Conservation (phyloP, 768 basidiomycete species). For the Scleroderma bovista region DNA sequence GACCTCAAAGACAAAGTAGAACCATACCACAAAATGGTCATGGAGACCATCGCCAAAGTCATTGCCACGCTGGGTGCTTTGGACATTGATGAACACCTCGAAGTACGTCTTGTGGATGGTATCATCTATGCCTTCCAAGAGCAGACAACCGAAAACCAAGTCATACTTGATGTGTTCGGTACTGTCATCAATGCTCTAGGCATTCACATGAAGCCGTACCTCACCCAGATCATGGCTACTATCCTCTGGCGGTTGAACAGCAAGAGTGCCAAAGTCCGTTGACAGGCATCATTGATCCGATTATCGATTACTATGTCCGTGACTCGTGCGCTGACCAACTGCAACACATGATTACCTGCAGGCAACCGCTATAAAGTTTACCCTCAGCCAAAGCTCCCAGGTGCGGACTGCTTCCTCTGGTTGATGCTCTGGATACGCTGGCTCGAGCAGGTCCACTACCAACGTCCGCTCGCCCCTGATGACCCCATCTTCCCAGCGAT, state of each 20-base stretch:
- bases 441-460: too few relatives aligned
- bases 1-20: conserved; percentile 57
- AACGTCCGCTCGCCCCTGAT: too few relatives aligned
- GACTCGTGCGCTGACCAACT: too few relatives aligned
- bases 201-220: conserved; percentile 95
- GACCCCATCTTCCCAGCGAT: too few relatives aligned
- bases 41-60: conserved; percentile 99
- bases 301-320: too few relatives aligned
- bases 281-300: too few relatives aligned
- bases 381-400: too few relatives aligned
- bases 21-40: conserved; percentile 97
- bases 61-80: conserved; percentile 91
- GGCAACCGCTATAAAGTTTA: too few relatives aligned
- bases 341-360: too few relatives aligned
- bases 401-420: too few relatives aligned
- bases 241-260: conserved; percentile 99
- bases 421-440: too few relatives aligned
- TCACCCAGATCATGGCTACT: conserved; percentile 97
- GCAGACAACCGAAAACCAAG: conserved; percentile 97
- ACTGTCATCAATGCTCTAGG: conserved; percentile 96
- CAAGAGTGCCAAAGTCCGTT: conserved; percentile 98
- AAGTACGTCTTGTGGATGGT: conserved; percentile 91
- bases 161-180: conserved; percentile 98
- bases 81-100: conserved; percentile 93
- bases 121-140: conserved; percentile 99